Evolutionary conservation across 2,329 filamentous ascomycete genomes (phyloP).

Genomic region (Nigrospora sphaerica): DNA sequence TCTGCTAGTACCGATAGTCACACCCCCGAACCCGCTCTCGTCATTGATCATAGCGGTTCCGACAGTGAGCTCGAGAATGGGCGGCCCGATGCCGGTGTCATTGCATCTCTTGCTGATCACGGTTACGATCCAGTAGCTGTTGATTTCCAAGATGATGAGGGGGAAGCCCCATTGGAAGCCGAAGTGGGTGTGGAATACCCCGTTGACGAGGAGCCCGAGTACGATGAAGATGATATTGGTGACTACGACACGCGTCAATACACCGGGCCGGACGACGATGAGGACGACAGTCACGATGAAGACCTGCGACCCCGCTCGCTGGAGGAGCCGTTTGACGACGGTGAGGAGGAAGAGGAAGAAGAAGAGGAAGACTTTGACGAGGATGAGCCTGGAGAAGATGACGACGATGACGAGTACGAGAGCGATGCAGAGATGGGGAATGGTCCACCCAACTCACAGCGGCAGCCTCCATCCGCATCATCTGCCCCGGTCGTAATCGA

Average conservation of each 20-base stretch:
- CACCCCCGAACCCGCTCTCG: conserved; percentile 17
- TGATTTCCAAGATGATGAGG: too few relatives aligned
- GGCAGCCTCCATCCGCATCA: conserved; percentile 1
- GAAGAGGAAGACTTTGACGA: conserved; percentile 2
- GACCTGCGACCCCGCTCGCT: conserved; percentile 14
- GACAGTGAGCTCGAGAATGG: conserved; percentile 10
- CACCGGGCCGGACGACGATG: conserved; percentile 19
- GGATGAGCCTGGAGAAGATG: conserved; percentile 4
- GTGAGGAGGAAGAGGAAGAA: conserved; percentile 3
- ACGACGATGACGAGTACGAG: conserved; percentile 11
- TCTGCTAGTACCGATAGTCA: conserved; percentile 12
- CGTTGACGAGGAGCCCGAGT: conserved; percentile 14
- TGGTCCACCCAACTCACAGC: conserved; percentile 4
- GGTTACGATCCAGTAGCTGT: too few relatives aligned
- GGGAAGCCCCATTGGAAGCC: neutral
- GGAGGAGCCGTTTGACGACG: conserved; percentile 20
- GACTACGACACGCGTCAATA: conserved; percentile 24
- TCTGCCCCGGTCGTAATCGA: conserved; percentile 15
- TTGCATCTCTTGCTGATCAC: too few relatives aligned
- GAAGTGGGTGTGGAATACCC: conserved; percentile 9
- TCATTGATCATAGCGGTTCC: conserved; percentile 21
- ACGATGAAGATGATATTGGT: conserved; percentile 21
- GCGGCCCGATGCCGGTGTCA: neutral
- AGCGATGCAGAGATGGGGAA: conserved; percentile 9
- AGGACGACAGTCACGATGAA: conserved; percentile 22